phyloP scores from a whole-genome alignment of 306 rosid genomes.

The Castanea crenata region DNA sequence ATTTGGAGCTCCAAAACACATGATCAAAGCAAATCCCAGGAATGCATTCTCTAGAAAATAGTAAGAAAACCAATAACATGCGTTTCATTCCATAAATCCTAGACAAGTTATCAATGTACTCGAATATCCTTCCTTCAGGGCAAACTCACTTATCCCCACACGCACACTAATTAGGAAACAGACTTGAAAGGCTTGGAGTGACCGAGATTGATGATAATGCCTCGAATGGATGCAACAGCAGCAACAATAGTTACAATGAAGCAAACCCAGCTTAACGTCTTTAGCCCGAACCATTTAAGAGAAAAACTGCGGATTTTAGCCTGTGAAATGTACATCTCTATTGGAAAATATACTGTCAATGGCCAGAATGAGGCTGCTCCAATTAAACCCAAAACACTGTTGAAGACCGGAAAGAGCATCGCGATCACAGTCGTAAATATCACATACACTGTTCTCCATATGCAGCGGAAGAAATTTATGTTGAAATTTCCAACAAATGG shows the following conservation, averaged over 20 bases:
- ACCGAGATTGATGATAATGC: conserved; percentile 34
- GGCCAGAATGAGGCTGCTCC: conserved; percentile 70
- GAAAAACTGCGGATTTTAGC: conserved; percentile 44
- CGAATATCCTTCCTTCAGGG: too few species aligned
- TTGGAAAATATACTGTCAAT: conserved; percentile 55
- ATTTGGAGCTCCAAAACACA: background rate
- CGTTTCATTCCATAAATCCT: background rate
- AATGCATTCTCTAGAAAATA: background rate
- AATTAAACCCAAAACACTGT: conserved; percentile 46
- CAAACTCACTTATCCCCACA: too few species aligned
- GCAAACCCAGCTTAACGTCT: conserved; percentile 34
- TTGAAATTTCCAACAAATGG: conserved; percentile 35
- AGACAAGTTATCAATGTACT: too few species aligned
- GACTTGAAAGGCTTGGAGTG: conserved; percentile 42
- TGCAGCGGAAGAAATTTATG: conserved; percentile 36
- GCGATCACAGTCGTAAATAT: conserved; percentile 27
- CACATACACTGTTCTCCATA: conserved; percentile 49
- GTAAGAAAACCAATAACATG: background rate
- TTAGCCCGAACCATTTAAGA: conserved; percentile 36
- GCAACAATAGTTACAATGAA: conserved; percentile 44
- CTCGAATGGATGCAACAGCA: conserved; percentile 48
- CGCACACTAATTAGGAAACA: background rate
- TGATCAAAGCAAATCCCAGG: background rate
- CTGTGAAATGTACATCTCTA: conserved; percentile 46
- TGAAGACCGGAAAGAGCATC: conserved; percentile 60